A percentile compares a stretch with the other conserved stretches of the same genome.
phyloP scores from a whole-genome alignment of 2,329 filamentous ascomycete species.

The Myotisia sp. region DNA sequence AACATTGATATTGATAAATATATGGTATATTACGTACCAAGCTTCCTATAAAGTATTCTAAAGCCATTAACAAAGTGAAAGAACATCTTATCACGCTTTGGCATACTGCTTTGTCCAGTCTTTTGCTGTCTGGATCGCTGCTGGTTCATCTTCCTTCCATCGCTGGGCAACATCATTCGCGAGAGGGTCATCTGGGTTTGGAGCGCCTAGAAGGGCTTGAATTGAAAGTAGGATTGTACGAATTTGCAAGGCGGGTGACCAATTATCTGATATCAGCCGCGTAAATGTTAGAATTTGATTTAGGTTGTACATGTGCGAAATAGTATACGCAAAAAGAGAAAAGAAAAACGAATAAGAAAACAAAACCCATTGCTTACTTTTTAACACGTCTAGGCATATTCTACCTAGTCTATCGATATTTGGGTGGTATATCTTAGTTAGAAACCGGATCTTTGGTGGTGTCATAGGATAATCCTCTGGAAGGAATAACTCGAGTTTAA shows the following conservation, averaged over 20 bases:
- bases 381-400: slow-evolving; percentile 92
- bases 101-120: slow-evolving; percentile 87
- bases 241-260: slow-evolving; percentile 95
- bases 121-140: slow-evolving; percentile 78
- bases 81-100: slow-evolving; percentile 28
- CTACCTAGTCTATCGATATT: slow-evolving; percentile 96
- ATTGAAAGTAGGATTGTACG: slow-evolving; percentile 97
- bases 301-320: slow-evolving; percentile 2
- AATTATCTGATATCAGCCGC: slow-evolving; percentile 59
- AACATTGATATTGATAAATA: no score
- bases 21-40: no score
- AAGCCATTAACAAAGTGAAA: no score
- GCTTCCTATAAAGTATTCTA: no score
- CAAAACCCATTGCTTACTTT: slow-evolving; percentile 50
- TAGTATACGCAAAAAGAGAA: slow-evolving; percentile 4
- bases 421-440: slow-evolving; percentile 98
- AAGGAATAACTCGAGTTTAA: slow-evolving; percentile 93
- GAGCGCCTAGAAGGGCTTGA: slow-evolving; percentile 86
- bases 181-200: slow-evolving; percentile 95
- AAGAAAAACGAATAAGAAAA: slow-evolving; percentile 4
- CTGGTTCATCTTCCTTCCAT: slow-evolving; percentile 93
- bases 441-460: slow-evolving; percentile 91
- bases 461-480: slow-evolving; percentile 99
- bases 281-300: slow-evolving; percentile 12
- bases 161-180: slow-evolving; percentile 94